Evolutionary conservation across 2,329 filamentous ascomycete genomes (phyloP).

Genomic region (Chlorencoelia australis): DNA sequence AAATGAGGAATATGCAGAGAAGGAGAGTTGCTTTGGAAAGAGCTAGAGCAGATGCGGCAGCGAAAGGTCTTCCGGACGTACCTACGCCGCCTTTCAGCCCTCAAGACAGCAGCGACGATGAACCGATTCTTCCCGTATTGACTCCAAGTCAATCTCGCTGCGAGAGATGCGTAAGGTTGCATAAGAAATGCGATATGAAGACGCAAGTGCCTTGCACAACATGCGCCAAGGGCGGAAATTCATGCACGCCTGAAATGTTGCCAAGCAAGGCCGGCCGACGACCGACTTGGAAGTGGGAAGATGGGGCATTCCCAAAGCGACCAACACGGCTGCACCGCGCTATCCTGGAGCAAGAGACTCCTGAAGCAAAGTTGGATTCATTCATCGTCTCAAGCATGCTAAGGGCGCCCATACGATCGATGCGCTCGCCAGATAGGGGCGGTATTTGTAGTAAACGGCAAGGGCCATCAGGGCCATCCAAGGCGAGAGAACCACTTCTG

Average conservation of each 20-base stretch:
- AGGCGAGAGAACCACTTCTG: too few species aligned
- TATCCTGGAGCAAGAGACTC: too few species aligned
- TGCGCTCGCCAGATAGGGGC: too few species aligned
- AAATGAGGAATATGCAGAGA: not conserved
- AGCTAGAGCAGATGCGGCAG: not conserved
- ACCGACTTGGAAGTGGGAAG: not conserved
- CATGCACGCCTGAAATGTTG: not conserved
- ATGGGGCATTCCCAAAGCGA: not conserved
- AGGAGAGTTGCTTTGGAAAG: not conserved
- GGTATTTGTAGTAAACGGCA: too few species aligned
- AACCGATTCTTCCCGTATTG: not conserved
- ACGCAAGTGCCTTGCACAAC: too few species aligned
- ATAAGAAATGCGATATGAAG: not conserved
- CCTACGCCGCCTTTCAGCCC: not conserved
- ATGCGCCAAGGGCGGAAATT: not conserved
- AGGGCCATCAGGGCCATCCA: too few species aligned
- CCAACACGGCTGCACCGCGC: not conserved
- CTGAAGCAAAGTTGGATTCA: too few species aligned
- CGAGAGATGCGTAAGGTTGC: not conserved
- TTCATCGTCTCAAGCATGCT: too few species aligned
- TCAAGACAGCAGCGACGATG: not conserved
- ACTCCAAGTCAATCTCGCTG: not conserved
- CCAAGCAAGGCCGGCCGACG: not conserved
- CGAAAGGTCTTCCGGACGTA: not conserved
- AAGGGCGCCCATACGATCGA: too few species aligned